These are phyloP conservation scores for Cutaneotrichosporon cavernicola DNA, from an alignment of 1,284 basidiomycete species.

Conservation along the genomic window DNA sequence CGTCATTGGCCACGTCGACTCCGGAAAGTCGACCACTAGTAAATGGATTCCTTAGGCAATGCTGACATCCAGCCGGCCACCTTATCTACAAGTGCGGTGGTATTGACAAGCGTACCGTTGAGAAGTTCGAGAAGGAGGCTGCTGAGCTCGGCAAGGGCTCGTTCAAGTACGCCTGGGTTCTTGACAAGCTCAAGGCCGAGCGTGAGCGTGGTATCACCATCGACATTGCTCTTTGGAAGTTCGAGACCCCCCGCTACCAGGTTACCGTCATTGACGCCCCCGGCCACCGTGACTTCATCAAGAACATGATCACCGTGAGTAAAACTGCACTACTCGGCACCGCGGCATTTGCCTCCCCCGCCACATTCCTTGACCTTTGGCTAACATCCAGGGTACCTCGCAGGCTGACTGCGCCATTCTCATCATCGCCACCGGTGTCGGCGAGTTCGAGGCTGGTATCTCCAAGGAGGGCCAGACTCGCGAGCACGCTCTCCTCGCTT, in stretches of 20 bases:
- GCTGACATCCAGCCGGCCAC: slow-evolving; percentile 71
- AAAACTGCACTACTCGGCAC: too few species aligned
- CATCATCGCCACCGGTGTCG: slow-evolving; percentile 91
- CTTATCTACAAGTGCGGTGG: slow-evolving; percentile 99
- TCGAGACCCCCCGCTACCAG: slow-evolving; percentile 90
- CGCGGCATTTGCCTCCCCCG: too few species aligned
- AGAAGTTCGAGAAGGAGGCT: slow-evolving; percentile 99
- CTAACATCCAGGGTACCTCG: slow-evolving; percentile 70
- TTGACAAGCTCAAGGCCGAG: slow-evolving; percentile 98
- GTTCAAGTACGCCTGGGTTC: slow-evolving; percentile 99
- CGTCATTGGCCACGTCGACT: slow-evolving; percentile 64
- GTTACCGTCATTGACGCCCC: slow-evolving; percentile 88
- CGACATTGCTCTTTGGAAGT: slow-evolving; percentile 97
- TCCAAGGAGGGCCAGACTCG: slow-evolving; percentile 99
- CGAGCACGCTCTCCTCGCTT: slow-evolving; percentile 99
- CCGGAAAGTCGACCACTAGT: slow-evolving; percentile 86
- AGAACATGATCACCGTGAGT: slow-evolving; percentile 97
- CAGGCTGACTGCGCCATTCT: slow-evolving; percentile 99
- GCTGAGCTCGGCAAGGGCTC: slow-evolving; percentile 97
- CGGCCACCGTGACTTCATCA: slow-evolving; percentile 99
- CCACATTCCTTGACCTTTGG: too few species aligned
- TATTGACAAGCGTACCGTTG: slow-evolving; percentile 99
- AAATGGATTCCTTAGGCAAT: too few species aligned
- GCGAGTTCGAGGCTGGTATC: slow-evolving; percentile 99
- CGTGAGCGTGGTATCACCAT: slow-evolving; percentile 99